These are phyloP conservation scores for Fomitiporia mediterranea DNA, from an alignment of 1,284 basidiomycete species.

Conservation along the genomic window DNA sequence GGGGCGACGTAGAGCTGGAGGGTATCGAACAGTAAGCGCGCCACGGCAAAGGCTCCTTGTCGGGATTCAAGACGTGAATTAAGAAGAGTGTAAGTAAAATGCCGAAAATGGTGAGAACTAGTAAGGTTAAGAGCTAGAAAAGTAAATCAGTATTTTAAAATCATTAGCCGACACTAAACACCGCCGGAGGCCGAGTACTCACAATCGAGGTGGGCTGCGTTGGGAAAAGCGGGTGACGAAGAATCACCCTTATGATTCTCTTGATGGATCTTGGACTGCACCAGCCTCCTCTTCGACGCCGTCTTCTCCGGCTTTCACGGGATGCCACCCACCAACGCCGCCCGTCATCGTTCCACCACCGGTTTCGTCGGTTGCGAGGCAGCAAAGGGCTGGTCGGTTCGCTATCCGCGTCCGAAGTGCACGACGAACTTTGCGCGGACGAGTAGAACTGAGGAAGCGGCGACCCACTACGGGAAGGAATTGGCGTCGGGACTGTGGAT, in stretches of 20 bases:
- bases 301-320: constrained; percentile 38
- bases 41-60: constrained; percentile 94
- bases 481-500: constrained; percentile 14
- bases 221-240: constrained; percentile 75
- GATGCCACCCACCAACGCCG: constrained; percentile 48
- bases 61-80: constrained; percentile 91
- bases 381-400: constrained; percentile 55
- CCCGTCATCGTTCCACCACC: constrained; percentile 41
- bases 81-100: constrained; percentile 77
- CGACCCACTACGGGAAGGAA: constrained; percentile 34
- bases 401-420: constrained; percentile 60
- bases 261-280: constrained; percentile 42
- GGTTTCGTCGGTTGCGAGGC: constrained; percentile 30
- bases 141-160: constrained; percentile 5
- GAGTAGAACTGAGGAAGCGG: constrained; percentile 34
- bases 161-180: background rate
- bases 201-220: constrained; percentile 79
- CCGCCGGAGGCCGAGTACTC: constrained; percentile 29
- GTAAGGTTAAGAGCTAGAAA: constrained; percentile 62
- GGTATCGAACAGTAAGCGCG: constrained; percentile 82
- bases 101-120: constrained; percentile 68
- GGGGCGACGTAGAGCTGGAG: constrained; percentile 38
- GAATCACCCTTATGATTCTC: constrained; percentile 48
- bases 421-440: constrained; percentile 45
- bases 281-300: constrained; percentile 33